phyloP scores from a whole-genome alignment of 441 rosid genomes.

The Biscutella laevigata region DNA sequence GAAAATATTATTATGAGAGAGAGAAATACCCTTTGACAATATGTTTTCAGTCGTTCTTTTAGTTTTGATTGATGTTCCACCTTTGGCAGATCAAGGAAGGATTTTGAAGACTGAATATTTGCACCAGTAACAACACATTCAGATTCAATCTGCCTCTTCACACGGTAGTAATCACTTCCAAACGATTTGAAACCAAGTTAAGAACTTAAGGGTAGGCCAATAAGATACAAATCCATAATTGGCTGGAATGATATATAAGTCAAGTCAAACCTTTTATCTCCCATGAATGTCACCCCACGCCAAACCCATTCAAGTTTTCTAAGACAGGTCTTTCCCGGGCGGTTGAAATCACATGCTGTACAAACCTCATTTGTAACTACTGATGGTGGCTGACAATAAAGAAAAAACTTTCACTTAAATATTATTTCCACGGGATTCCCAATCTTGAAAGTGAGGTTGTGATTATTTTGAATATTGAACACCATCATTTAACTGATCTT shows the following conservation, averaged over 20 bases:
- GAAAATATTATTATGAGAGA: conserved; percentile 9
- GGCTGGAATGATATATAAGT: conserved; percentile 4
- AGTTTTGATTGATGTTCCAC: conserved; percentile 72
- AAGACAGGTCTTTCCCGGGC: conserved; percentile 90
- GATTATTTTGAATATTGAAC: not conserved
- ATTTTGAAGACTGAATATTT: conserved; percentile 55
- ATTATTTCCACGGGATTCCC: not conserved
- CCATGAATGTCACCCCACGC: conserved; percentile 95
- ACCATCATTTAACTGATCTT: not conserved
- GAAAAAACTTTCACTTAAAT: not conserved
- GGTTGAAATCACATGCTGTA: conserved; percentile 98
- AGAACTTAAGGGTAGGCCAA: conserved; percentile 19
- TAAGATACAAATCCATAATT: conserved; percentile 10
- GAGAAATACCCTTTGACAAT: conserved; percentile 75
- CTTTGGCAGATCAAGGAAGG: conserved; percentile 86
- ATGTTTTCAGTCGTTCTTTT: conserved; percentile 82
- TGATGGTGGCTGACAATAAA: conserved; percentile 80
- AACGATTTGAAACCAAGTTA: conserved; percentile 21
- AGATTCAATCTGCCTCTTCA: conserved; percentile 95
- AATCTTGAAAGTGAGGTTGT: conserved; percentile 3
- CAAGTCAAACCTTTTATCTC: conserved; percentile 72
- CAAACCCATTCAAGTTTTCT: conserved; percentile 99
- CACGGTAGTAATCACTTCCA: conserved; percentile 83
- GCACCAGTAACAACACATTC: conserved; percentile 69
- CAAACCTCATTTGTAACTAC: conserved; percentile 88